Percentiles rank a stretch among this genome's conserved stretches.
Conservation (phyloP, 805 yeast species). For the Cyberlindnera suaveolens region DNA sequence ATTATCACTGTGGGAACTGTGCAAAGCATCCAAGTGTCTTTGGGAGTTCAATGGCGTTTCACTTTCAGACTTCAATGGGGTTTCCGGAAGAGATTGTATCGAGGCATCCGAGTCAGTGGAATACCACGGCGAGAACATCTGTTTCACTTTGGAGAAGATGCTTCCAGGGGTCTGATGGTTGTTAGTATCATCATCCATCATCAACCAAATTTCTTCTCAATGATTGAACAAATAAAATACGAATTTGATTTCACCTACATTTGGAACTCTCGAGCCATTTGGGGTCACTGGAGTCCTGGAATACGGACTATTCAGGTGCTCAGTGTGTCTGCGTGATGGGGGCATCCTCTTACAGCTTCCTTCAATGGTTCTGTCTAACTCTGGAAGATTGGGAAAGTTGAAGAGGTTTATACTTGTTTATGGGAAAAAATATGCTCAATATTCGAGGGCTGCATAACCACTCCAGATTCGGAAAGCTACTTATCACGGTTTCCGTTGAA, state of each 20-base stretch:
- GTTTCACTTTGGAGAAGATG: conserved; percentile 20
- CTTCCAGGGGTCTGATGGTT: conserved; percentile 29
- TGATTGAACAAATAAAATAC: too few relatives aligned
- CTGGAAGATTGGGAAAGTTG: too few relatives aligned
- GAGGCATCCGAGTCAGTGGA: conserved; percentile 1
- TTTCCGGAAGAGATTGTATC: conserved; percentile 2
- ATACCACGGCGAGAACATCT: conserved; percentile 20
- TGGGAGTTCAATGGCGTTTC: too few relatives aligned
- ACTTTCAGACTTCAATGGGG: not conserved
- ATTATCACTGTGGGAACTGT: too few relatives aligned
- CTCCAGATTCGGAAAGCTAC: too few relatives aligned
- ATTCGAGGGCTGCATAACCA: too few relatives aligned
- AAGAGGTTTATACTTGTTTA: too few relatives aligned
- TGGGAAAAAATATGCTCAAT: too few relatives aligned
- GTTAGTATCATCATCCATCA: conserved; percentile 28
- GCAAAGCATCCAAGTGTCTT: too few relatives aligned
- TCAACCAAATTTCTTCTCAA: too few relatives aligned
- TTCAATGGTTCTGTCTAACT: too few relatives aligned
- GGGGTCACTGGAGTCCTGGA: conserved; percentile 8
- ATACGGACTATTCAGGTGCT: conserved; percentile 18
- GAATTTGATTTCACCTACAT: too few relatives aligned
- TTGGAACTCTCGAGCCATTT: not conserved
- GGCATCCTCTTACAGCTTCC: conserved; percentile 1
- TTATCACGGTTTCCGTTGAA: not conserved
- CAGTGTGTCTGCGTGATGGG: conserved; percentile 7